Base-by-base conservation (phyloP, 805 yeast genomes). In the Monosporozyma yasuniensis region DNA sequence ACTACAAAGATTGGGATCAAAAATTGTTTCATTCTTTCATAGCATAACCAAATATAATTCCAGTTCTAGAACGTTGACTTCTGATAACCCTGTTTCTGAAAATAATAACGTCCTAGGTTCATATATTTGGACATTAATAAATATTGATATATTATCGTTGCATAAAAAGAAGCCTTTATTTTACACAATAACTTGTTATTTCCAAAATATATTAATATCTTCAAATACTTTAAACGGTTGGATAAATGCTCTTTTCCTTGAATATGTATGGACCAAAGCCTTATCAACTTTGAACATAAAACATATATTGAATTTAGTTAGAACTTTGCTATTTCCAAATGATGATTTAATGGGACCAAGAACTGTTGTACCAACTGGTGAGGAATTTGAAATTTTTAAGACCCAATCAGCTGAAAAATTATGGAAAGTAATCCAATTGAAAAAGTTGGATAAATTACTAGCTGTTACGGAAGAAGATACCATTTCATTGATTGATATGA, bases 281-380 rank as follows among this genome's bases (percentile, higher is more conserved):
- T 46, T 53, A 21, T 50, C 56, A 18, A 57, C 57, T 7, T 32
- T 52, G 2, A 52, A 60, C 9, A 50, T 60, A 11, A 56, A 58
- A 1, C 48, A 48, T 2, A 43, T 62, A 3, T 27, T 75, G 6
- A 55, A 56, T n/a, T 54, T 57, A 12, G 25, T 69, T 2, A 60
- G 80, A 47, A 60, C 62, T 28, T 59, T 64, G 28, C 53, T 77
- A n/a, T 77, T 77, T 51, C 80, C 81, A 2, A 62, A 61, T 23
- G 79, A 77, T 57, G 74, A 71, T 14, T 59, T 60, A n/a, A 71
- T 78, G 74, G 81, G 81, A 0, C 75, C 77, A 3, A 68, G 75
- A 4, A 57, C 75, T 21, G 56, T 64, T 2, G 63, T 67, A n/a
- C 80, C 81, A 1, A 59, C 63, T 10, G 65, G 60, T 0, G 68